Evolutionary conservation across 2,329 filamentous ascomycete genomes (phyloP).

Genomic region (Xylaria digitata): DNA sequence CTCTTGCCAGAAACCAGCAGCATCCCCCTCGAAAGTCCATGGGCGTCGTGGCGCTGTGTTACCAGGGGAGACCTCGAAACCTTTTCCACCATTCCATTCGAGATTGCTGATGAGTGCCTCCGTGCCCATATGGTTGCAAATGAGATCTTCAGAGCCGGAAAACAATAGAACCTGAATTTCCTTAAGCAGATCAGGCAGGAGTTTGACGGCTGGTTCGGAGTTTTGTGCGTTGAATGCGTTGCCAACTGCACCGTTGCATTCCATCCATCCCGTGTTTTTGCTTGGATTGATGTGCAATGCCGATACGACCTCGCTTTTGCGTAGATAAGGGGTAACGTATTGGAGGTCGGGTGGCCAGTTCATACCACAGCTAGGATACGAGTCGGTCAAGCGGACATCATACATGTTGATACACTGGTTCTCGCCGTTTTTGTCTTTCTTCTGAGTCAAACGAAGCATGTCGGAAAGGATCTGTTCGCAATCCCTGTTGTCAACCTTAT

Average conservation of each 20-base stretch:
- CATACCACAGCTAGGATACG: slow-evolving; percentile 89
- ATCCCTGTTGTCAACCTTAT: slow-evolving; percentile 72
- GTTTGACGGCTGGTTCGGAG: slow-evolving; percentile 76
- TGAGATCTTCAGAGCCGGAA: slow-evolving; percentile 92
- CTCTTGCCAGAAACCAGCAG: slow-evolving; percentile 91
- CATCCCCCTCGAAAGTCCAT: slow-evolving; percentile 92
- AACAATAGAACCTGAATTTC: slow-evolving; percentile 86
- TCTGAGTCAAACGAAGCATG: slow-evolving; percentile 74
- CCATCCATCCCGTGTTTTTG: slow-evolving; percentile 89
- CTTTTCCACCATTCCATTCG: slow-evolving; percentile 90
- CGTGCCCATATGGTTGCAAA: slow-evolving; percentile 97
- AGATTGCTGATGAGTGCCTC: slow-evolving; percentile 91
- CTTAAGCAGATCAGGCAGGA: slow-evolving; percentile 82
- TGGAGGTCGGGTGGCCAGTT: slow-evolving; percentile 94
- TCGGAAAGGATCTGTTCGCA: slow-evolving; percentile 84
- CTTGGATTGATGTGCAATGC: slow-evolving; percentile 86
- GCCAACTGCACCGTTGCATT: slow-evolving; percentile 86
- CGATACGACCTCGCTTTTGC: slow-evolving; percentile 78
- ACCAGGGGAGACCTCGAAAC: slow-evolving; percentile 87
- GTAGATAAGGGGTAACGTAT: slow-evolving; percentile 84
- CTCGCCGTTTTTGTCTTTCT: slow-evolving; percentile 60
- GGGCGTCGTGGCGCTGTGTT: slow-evolving; percentile 91
- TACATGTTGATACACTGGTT: slow-evolving; percentile 92
- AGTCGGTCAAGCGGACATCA: slow-evolving; percentile 86
- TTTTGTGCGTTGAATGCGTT: slow-evolving; percentile 75